Evolutionary conservation across 225 moss, liverwort and hornwort species (phyloP).

Genomic region (Physcomitrium patens): DNA sequence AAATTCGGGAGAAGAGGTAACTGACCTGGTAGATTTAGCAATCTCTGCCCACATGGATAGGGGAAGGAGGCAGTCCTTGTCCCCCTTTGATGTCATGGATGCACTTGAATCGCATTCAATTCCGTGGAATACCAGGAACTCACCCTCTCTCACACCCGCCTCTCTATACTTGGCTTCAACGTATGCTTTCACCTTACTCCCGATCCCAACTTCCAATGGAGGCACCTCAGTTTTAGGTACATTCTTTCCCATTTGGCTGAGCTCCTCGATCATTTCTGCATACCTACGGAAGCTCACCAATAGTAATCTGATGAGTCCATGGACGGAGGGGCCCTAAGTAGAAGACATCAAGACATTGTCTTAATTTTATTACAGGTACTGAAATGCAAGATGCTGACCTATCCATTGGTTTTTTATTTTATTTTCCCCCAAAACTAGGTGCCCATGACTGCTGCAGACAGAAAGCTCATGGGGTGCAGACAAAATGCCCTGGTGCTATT

Average conservation of each 20-base stretch:
- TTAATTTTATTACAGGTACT: slow-evolving; percentile 4
- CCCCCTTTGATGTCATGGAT: slow-evolving; percentile 84
- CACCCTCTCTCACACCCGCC: slow-evolving; percentile 62
- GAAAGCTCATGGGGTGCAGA: not conserved
- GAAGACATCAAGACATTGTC: not conserved
- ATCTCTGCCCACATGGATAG: slow-evolving; percentile 65
- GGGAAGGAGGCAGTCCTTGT: slow-evolving; percentile 83
- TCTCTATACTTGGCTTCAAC: slow-evolving; percentile 65
- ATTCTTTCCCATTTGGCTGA: slow-evolving; percentile 60
- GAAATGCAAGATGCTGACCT: not conserved
- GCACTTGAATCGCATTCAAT: slow-evolving; percentile 77
- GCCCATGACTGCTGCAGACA: not conserved
- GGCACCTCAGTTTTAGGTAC: slow-evolving; percentile 60
- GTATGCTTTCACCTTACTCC: slow-evolving; percentile 67
- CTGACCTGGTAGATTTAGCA: slow-evolving; percentile 63
- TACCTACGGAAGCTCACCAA: slow-evolving; percentile 56
- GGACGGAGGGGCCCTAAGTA: no score
- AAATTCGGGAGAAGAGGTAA: not conserved
- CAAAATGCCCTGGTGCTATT: slow-evolving; percentile 7
- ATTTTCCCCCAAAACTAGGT: no score
- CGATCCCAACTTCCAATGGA: slow-evolving; percentile 63
- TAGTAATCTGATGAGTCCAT: not conserved
- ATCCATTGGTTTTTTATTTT: not conserved
- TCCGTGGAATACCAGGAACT: slow-evolving; percentile 86
- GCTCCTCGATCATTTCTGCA: slow-evolving; percentile 63